These are phyloP conservation scores for Cercospora nicotianae DNA, from an alignment of 2,329 filamentous ascomycete genomes.

Conservation along the genomic window DNA sequence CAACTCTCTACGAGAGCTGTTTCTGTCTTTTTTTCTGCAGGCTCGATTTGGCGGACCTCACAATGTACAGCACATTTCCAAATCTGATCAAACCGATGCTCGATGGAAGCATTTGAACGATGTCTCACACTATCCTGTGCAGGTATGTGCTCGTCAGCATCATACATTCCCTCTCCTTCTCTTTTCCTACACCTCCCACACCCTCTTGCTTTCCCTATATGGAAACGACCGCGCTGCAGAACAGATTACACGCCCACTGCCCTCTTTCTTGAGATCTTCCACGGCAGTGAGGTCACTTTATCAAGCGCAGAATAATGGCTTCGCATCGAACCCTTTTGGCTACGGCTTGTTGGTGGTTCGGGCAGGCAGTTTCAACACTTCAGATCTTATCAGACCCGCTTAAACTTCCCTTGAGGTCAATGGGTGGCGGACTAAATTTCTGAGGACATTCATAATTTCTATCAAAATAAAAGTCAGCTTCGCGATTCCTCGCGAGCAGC, in stretches of 20 bases:
- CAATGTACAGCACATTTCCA: conserved; percentile 12
- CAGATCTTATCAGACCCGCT: conserved; percentile 38
- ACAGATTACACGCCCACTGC: conserved; percentile 38
- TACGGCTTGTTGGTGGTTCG: conserved; percentile 10
- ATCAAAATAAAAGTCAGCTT: too few relatives aligned
- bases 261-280: conserved; percentile 8
- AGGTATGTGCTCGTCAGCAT: not conserved
- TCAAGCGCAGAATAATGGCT: conserved; percentile 18
- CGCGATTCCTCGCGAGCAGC: too few relatives aligned
- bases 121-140: not conserved
- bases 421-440: conserved; percentile 38
- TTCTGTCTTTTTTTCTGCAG: not conserved
- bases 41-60: not conserved
- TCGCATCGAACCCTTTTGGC: not conserved
- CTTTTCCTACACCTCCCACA: too few relatives aligned
- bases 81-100: not conserved
- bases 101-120: not conserved
- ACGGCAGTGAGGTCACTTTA: conserved; percentile 37
- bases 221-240: conserved; percentile 31
- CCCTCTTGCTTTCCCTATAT: conserved; percentile 11
- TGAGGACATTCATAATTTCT: conserved; percentile 30
- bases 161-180: not conserved
- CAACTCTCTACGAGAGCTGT: not conserved
- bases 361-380: conserved; percentile 6
- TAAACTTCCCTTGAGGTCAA: conserved; percentile 28